Base-by-base conservation (phyloP, 2,329 filamentous ascomycete genomes). In the Ceratocystiopsis minuta region DNA sequence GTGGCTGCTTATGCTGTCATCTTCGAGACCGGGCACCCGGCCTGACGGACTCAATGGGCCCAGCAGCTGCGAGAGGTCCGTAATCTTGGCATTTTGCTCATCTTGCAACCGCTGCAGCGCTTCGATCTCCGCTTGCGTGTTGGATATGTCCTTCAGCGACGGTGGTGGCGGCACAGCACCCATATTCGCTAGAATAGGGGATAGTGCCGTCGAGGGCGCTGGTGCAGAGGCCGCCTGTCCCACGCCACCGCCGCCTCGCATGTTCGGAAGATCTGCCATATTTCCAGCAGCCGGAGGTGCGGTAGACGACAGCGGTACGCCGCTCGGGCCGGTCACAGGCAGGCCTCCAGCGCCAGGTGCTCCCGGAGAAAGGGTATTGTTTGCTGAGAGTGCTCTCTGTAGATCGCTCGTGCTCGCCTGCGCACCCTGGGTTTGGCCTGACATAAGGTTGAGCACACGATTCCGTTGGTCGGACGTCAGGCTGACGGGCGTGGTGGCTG, bases 21-120 rank as follows among this genome's bases (percentile, higher is more conserved):
- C 66, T 20, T 63, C 64, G 2, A 90, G 57, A 5, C 82, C 82
- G 1, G 84, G 81, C 33, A 93, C 82, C 15, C 72, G 70, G 5
- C 84, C 85, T 0, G 75, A 82, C 0, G 86, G 86, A 52, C 79
- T 87, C 13, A 93, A 67, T 0, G 86, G 86, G 7, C 81, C 78
- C 9, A 95, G 68, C 15, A 85, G 63, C 43, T 74, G 76, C 40
- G 76, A 76, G 11, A 95, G 66, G 44, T 82, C 75, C 46, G 82
- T 74, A 1, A 95, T 80, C 39, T 81, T 80, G 38, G 70, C 70
- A 46, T 80, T 77, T 53, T 94, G 86, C 45, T 88, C 77, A 18
- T 75, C 72, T 54, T 92, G 83, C 52, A 94, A 66, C 36, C 78
- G 78, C 48, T 83, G 75, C 2, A 96, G 67, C 28, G 80, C 70